These are phyloP conservation scores for Neopestalotiopsis clavispora DNA, from an alignment of 2,329 filamentous ascomycete species.

Conservation along the genomic window DNA sequence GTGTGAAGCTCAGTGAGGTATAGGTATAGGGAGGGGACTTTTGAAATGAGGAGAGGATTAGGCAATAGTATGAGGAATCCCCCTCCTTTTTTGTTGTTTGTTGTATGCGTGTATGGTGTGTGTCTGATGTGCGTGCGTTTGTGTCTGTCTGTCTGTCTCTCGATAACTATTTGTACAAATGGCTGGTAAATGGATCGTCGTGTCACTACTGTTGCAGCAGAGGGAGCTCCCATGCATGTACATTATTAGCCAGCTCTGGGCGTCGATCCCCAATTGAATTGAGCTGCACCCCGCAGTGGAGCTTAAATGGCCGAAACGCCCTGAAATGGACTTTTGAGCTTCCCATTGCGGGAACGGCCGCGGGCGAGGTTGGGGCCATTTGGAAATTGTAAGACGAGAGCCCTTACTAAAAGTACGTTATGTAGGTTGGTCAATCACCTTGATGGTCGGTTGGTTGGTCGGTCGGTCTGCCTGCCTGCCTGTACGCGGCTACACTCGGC, in stretches of 20 bases:
- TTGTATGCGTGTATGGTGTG: background rate
- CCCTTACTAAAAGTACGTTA: background rate
- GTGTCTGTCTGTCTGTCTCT: too few relatives aligned
- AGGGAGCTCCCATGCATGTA: too few relatives aligned
- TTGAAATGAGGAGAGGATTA: background rate
- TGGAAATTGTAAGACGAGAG: background rate
- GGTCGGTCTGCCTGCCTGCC: background rate
- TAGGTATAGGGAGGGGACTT: background rate
- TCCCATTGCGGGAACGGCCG: constrained; percentile 12
- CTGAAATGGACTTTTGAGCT: constrained; percentile 5
- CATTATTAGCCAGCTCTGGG: background rate
- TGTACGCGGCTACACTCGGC: background rate
- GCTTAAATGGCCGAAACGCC: background rate
- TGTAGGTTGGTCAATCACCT: background rate
- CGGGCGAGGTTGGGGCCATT: background rate
- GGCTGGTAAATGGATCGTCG: background rate
- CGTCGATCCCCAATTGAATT: background rate
- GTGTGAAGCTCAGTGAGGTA: background rate
- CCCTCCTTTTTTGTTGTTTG: too few relatives aligned
- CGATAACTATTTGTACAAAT: too few relatives aligned
- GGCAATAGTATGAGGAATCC: background rate
- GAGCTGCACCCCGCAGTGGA: constrained; percentile 17
- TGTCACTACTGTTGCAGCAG: background rate
- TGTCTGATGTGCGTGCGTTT: too few relatives aligned
- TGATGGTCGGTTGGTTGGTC: background rate